phyloP scores from a whole-genome alignment of 2,329 filamentous ascomycete genomes.

The Colletotrichum kahawae region DNA sequence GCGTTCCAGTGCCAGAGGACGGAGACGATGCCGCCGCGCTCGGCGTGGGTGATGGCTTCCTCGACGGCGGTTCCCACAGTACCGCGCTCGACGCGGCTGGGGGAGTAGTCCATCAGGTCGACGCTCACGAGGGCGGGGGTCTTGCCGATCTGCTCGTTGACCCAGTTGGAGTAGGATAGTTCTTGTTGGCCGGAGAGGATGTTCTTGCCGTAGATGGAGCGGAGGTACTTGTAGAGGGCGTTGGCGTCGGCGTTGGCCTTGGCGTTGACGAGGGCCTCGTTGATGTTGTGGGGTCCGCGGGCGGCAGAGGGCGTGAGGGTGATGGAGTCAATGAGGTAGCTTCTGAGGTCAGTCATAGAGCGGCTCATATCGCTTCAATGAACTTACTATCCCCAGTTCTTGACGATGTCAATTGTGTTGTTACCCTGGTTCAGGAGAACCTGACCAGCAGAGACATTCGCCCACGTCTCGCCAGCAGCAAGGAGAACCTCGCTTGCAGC shows the following conservation, averaged over 20 bases:
- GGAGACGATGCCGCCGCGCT: slow-evolving; percentile 49
- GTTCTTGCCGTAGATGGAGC: slow-evolving; percentile 48
- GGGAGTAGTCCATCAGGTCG: slow-evolving; percentile 55
- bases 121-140: slow-evolving; percentile 50
- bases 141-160: slow-evolving; percentile 48
- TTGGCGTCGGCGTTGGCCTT: slow-evolving; percentile 40
- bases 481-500: slow-evolving; percentile 45
- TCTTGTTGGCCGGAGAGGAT: slow-evolving; percentile 56
- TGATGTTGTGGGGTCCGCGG: slow-evolving; percentile 44
- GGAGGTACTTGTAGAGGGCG: slow-evolving; percentile 45
- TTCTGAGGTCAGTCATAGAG: not conserved
- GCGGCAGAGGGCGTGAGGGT: slow-evolving; percentile 37
- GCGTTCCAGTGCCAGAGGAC: slow-evolving; percentile 56
- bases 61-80: slow-evolving; percentile 46
- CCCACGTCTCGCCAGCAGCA: slow-evolving; percentile 41
- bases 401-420: slow-evolving; percentile 51
- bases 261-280: slow-evolving; percentile 39
- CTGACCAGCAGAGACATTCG: slow-evolving; percentile 45
- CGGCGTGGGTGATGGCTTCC: slow-evolving; percentile 48
- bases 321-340: slow-evolving; percentile 50
- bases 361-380: no score
- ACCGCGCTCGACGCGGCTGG: slow-evolving; percentile 47
- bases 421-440: slow-evolving; percentile 45
- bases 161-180: slow-evolving; percentile 45
- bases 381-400: slow-evolving; percentile 52